phyloP scores from a whole-genome alignment of 352 stramenopile genomes.

The Pythium dissimile region DNA sequence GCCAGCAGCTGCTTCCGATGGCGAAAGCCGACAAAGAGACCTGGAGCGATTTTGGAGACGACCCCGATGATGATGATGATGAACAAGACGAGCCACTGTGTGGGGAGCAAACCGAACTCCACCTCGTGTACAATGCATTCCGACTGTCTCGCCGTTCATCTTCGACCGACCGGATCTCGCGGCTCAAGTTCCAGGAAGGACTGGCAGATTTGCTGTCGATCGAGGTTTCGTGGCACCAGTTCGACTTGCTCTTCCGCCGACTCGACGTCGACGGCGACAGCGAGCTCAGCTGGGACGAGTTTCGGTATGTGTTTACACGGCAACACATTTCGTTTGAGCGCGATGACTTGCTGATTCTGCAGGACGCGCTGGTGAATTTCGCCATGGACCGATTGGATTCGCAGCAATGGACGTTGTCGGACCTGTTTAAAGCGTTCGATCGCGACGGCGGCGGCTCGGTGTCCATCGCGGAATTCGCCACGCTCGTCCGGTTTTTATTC shows the following conservation, averaged over 20 bases:
- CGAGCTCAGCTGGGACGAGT: conserved; percentile 39
- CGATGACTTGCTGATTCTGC: conserved; percentile 30
- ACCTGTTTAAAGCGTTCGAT: conserved; percentile 50
- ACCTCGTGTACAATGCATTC: conserved; percentile 35
- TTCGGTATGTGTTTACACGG: conserved; percentile 31
- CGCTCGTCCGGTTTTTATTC: conserved; percentile 44
- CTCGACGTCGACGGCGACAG: conserved; percentile 33
- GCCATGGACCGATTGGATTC: conserved; percentile 41
- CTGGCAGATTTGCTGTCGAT: conserved; percentile 31
- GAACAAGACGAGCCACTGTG: not conserved
- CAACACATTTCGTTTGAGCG: conserved; percentile 27
- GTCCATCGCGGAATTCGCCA: conserved; percentile 48
- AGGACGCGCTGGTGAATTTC: conserved; percentile 41
- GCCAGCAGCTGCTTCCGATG: conserved; percentile 21
- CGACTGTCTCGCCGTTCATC: conserved; percentile 4
- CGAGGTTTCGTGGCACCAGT: conserved; percentile 48
- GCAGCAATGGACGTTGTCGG: conserved; percentile 40
- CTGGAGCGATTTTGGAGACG: conserved; percentile 45
- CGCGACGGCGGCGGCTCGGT: conserved; percentile 40
- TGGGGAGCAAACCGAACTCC: conserved; percentile 26
- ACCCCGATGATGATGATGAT: conserved; percentile 19
- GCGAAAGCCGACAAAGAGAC: conserved; percentile 27
- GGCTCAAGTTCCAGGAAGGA: conserved; percentile 41
- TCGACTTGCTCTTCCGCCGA: conserved; percentile 47
- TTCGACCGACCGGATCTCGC: conserved; percentile 27